phyloP scores from a whole-genome alignment of 2,329 filamentous ascomycete species.

The Teratosphaeria destructans region DNA sequence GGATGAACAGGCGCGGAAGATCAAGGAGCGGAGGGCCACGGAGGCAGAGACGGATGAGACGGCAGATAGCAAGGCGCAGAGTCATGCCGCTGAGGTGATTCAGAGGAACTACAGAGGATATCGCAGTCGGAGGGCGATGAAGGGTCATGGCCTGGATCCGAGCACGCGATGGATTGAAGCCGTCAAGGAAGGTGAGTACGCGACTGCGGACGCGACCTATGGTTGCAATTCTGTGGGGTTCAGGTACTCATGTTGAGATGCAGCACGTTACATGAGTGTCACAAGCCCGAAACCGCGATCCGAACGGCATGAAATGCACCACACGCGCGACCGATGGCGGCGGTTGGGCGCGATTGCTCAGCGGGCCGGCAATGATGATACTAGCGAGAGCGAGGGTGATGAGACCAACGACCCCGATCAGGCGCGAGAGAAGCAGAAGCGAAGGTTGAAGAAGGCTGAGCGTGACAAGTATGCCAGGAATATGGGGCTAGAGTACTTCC shows the following conservation, averaged over 20 bases:
- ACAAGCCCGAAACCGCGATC: constrained; percentile 35
- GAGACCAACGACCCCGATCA: constrained; percentile 25
- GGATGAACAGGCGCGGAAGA: constrained; percentile 19
- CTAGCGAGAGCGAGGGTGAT: constrained; percentile 38
- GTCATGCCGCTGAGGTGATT: constrained; percentile 24
- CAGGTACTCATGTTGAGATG: constrained; percentile 7
- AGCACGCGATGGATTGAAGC: constrained; percentile 58
- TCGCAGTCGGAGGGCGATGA: constrained; percentile 57
- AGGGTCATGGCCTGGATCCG: constrained; percentile 59
- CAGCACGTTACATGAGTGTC: constrained; percentile 44
- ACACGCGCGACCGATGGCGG: constrained; percentile 60
- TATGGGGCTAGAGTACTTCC: constrained; percentile 79
- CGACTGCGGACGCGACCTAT: not conserved
- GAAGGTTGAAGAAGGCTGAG: constrained; percentile 43
- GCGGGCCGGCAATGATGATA: constrained; percentile 60
- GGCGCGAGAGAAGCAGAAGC: constrained; percentile 24
- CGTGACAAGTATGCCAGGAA: constrained; percentile 59
- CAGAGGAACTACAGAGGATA: constrained; percentile 67
- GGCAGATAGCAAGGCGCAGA: constrained; percentile 6
- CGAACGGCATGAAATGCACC: constrained; percentile 19
- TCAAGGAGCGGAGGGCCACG: constrained; percentile 10
- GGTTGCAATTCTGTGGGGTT: not conserved
- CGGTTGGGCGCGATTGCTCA: constrained; percentile 60
- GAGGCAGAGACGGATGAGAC: constrained; percentile 2
- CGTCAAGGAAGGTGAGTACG: constrained; percentile 23